Percentiles rank a stretch among this genome's conserved stretches.
These are phyloP conservation scores for Boletales sp. DNA, from an alignment of 768 basidiomycete species.

Conservation along the genomic window DNA sequence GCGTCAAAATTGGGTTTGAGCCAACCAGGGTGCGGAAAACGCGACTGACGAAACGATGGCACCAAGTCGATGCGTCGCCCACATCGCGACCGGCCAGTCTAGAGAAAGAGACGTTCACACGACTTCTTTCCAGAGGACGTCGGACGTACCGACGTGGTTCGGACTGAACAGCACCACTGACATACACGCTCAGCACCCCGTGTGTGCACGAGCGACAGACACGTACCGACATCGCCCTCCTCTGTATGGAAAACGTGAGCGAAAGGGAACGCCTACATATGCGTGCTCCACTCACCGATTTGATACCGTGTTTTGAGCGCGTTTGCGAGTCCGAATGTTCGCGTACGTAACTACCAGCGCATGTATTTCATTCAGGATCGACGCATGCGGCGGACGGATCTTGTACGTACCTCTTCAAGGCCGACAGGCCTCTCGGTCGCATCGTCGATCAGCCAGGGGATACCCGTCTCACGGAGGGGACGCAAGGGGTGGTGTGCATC, in stretches of 20 bases:
- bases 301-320: constrained; percentile 45
- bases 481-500: constrained; percentile 39
- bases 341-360: constrained; percentile 33
- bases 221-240: constrained; percentile 50
- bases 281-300: constrained; percentile 36
- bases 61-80: constrained; percentile 59
- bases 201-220: not conserved
- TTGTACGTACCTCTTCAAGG: constrained; percentile 44
- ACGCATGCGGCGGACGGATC: not conserved
- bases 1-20: not conserved
- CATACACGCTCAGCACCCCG: constrained; percentile 2
- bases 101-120: not conserved
- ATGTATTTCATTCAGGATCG: not conserved
- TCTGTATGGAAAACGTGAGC: constrained; percentile 26
- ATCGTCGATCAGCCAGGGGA: constrained; percentile 62
- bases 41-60: constrained; percentile 52
- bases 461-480: constrained; percentile 42
- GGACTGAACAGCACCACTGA: constrained; percentile 62
- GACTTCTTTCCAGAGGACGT: not conserved
- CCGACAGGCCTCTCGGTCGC: constrained; percentile 41
- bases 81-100: constrained; percentile 56
- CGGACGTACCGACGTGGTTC: constrained; percentile 53
- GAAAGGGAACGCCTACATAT: not conserved
- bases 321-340: constrained; percentile 53
- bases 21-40: not conserved